Percentiles rank a stretch among this genome's conserved stretches.
Conservation (phyloP, 768 basidiomycete species). For the Sistotremastrum suecicum region DNA sequence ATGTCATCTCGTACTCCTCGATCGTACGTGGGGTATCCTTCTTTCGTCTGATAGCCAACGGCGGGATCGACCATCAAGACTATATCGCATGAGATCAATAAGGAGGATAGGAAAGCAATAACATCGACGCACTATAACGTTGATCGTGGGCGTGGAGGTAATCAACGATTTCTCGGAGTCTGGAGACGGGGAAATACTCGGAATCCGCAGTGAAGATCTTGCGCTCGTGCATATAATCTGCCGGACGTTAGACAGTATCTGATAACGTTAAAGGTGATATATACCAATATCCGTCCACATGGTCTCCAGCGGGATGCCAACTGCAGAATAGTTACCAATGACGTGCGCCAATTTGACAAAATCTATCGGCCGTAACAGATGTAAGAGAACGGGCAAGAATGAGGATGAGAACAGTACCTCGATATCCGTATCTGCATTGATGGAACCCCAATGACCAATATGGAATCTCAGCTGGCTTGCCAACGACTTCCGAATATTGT, state of each 20-base stretch:
- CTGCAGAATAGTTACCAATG: conserved; percentile 44
- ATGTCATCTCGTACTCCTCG: conserved; percentile 38
- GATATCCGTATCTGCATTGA: conserved; percentile 60
- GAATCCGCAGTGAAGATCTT: conserved; percentile 58
- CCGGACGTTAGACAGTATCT: neutral
- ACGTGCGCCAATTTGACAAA: conserved; percentile 49
- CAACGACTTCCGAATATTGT: conserved; percentile 58
- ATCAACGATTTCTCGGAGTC: conserved; percentile 52
- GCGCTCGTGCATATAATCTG: conserved; percentile 52
- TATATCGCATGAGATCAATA: conserved; percentile 11
- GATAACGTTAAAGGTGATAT: conserved; percentile 1
- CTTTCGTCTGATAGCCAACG: conserved; percentile 33
- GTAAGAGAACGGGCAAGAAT: neutral
- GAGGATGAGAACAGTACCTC: conserved; percentile 22
- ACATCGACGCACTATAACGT: conserved; percentile 31
- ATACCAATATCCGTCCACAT: conserved; percentile 71
- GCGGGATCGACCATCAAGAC: conserved; percentile 69
- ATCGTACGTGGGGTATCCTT: conserved; percentile 38
- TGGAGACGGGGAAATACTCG: conserved; percentile 45
- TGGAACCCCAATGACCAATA: conserved; percentile 66
- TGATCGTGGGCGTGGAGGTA: conserved; percentile 49
- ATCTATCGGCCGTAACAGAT: conserved; percentile 20
- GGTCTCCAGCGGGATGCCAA: conserved; percentile 54
- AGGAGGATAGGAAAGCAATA: neutral
- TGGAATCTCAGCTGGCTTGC: conserved; percentile 55